Evolutionary conservation across 2,329 filamentous ascomycete genomes (phyloP), one percentile per base, ranked within the genome.

Genomic region (Clonostachys rhizophaga): DNA sequence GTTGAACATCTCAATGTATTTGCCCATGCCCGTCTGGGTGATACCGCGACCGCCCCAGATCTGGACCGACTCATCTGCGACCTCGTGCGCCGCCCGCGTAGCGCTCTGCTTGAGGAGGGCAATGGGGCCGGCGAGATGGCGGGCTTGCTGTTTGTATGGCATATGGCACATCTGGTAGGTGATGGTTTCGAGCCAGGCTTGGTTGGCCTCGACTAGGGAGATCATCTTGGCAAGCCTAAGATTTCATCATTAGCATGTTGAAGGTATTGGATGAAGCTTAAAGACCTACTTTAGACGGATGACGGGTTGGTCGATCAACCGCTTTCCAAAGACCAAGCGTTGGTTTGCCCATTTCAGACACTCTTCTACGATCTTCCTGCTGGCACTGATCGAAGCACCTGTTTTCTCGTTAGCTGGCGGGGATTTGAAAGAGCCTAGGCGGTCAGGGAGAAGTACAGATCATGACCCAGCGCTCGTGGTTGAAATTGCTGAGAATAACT

Each of bases 271-370:
- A 14, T 11, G n/a, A 16, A 40, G 35, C 17, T 16, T 1, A 3
- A 13, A 30, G 40, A 12, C 8, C 8, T 14, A 85, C 83, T 95
- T 95, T 59, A 88, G 84, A 17, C 85, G 79, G 58, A 95, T 91
- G 41, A 89, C 87, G 24, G 89, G 87, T 60, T 95, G 89, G 58
- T 90, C 84, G 54, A 92, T 86, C 39, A 95, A 76, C 30, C 84
- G 84, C 74, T 92, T 92, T 61, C 82, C 82, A 62, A 95, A 94
- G 54, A 95, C 88, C 20, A 91, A 75, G 44, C 89, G 84, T 68
- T 95, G 91, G 70, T 94, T 89, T 34, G 84, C 77, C 90, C 91
- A 96, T 65, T 94, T 94, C 52, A 95, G 71, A 58, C 84, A 92
- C 62, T 95, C 89, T 64, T 95, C 89, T 12, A 89, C 83, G 13